Evolutionary conservation across 257 asterid species (phyloP), one percentile per base, ranked within the genome.

Genomic region (Knoxia roxburghii): DNA sequence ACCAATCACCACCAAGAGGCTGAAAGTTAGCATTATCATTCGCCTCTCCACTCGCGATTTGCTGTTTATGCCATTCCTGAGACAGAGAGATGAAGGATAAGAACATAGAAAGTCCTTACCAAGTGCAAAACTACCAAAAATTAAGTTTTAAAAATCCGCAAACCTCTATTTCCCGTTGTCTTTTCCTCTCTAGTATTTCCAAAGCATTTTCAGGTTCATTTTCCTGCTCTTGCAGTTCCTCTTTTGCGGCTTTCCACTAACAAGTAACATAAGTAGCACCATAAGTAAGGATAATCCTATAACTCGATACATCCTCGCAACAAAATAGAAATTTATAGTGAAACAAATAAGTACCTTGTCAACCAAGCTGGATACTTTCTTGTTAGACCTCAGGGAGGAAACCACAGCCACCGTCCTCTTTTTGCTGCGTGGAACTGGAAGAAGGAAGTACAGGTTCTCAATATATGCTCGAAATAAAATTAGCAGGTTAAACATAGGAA

Each of bases 1-100:
- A 94, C 99, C 99, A 94, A 82, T 94, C 97, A 63, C 99, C 97
- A 57, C 97, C 96, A 76, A 94, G 78, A 0, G 99, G 99, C 87
- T 87, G 99, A 79, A 94, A 94, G 77, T 94, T 94, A 64, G 96
- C 97, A 74, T 94, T 94, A 43, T 83, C 93, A 74, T 79, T 88
- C 50, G 99, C 96, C 80, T 83, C 97, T 12, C 97, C 93, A 72
- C 91, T 90, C 55, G 96, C 95, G 61, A 94, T 86, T 78, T 88
- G 99, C 60, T 87, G 85, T 2, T 90, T 89, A 53, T 86, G 88
- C 99, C 99, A 94, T 73, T 85, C 85, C 99, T 93, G 89, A 67
- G 79, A 2, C 52, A 46, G 74, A 69, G 13, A 37, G 12, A 73
- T 39, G 50, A 56, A 62, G n/a, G 51, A 51, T 23, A 63, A 33